Evolutionary conservation across 768 basidiomycete species (phyloP), one percentile per base, ranked within the genome.

Genomic region (Pisolithus albus): DNA sequence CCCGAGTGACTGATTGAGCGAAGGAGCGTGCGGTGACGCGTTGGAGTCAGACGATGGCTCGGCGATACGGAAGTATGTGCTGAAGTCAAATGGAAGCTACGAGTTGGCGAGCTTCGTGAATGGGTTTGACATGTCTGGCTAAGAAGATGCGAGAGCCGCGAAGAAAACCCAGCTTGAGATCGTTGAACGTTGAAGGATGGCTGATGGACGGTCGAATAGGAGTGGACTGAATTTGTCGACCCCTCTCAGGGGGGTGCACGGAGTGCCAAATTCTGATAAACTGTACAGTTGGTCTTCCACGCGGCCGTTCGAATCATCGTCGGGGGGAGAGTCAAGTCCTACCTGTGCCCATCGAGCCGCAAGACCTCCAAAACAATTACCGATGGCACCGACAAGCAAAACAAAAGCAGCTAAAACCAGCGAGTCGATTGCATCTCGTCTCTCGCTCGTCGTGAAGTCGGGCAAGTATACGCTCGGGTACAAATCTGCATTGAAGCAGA

Each of bases 401-500:
- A 88, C 89, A 65, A 97, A 96, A 76, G 80, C 93, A 36, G 68
- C 91, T 65, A 97, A 96, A 77, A 86, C 84, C 60, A 87, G 84
- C 64, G 93, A 96, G 78, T 92, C 89, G 61, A 94, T 97, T 73
- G 76, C 92, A 61, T 82, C 93, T 62, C 84, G 87, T 65, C 86
- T 95, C 54, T 84, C 88, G 48, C 91, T 99, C 65, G 94, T 96
- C 70, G 92, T 97, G 71, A 98, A 98, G 81, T 97, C 94, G 59
- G 95, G 95, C 60, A 95, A 97, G 75, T 98, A 92, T 84, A 78
- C 81, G 50, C 79, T 98, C 56, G 96, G 96, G 55, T 97, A 97
- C 86, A 98, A 98, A 76, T 91, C 92, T 56, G 92, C 94, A 48
- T 79, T 99, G 65, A 97, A 98, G 82, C 86, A 92, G 75, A 96